Conservation (phyloP, 768 basidiomycete species). For the Chalciporus chontae region DNA sequence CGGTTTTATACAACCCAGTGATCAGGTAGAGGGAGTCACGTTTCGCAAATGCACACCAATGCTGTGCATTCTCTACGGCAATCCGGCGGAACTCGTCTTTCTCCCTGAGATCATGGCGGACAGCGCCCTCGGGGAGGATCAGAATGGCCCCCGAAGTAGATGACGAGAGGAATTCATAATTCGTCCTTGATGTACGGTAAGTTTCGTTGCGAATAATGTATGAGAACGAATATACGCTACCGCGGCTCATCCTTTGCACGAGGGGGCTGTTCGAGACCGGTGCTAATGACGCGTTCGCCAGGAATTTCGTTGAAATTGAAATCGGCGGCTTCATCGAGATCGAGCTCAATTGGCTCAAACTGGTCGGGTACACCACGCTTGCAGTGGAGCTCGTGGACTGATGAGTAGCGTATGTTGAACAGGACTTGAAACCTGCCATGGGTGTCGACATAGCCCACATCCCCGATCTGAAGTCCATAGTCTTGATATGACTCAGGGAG, state of each 20-base stretch:
- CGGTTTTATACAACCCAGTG: neutral
- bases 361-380: neutral
- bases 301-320: neutral
- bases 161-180: neutral
- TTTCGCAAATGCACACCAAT: neutral
- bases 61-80: neutral
- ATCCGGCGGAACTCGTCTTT: neutral
- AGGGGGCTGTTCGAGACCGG: neutral
- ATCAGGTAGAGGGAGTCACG: neutral
- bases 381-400: neutral
- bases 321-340: neutral
- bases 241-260: neutral
- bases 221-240: no score
- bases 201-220: no score
- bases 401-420: neutral
- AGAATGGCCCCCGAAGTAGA: neutral
- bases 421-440: neutral
- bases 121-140: neutral
- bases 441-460: neutral
- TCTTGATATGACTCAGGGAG: neutral
- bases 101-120: neutral
- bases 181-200: neutral
- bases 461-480: neutral
- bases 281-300: neutral
- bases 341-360: neutral